Base-by-base conservation (phyloP, 441 rosid genomes). In the Adansonia rubrostipa region DNA sequence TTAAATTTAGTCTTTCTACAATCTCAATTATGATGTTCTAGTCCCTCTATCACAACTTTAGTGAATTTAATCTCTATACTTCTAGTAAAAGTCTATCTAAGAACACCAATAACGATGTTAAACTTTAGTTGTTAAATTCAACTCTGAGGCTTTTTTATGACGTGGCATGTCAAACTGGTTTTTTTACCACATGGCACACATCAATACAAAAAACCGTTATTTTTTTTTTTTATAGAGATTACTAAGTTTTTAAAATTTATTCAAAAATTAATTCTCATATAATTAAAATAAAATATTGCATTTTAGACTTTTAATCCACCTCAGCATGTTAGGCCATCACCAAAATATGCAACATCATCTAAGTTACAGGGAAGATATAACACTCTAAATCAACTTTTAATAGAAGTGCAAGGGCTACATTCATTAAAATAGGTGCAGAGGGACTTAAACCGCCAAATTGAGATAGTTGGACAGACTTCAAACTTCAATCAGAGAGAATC, bases 41-140 rank as follows among this genome's bases (percentile, higher is more conserved):
- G 71, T 66, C 71, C 71, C 71, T 66, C 71, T 9, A 66, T 14
- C 1, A 13, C 51, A 42, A 4, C 4, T 66, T 66, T n/a, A 66
- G 17, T 36, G 28, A 61, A 9, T 66, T 66, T 5, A 11, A n/a
- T 17, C 71, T 22, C 22, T 9, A 22, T 22, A 22, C 4, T 22
- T 60, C n/a, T 9, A 36, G 1, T 62, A 13, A 62, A 58, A 28
- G 44, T 62, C 66, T 1, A 24, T 40, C n/a, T 40, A 65, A 65
- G 13, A 42, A 65, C 11, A 65, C 9, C 17, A 50, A 65, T 65
- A 9, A 42, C 44, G 17, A 36, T 36, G n/a, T 36, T 51, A 13
- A 51, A 51, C 6, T 14, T 42, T 13, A 14, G 47, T 36, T 33
- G 7, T 51, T 51, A 51, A 64, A 64, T 64, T 64, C 47, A 36